These are phyloP conservation scores for Antrodiella citrinella DNA, from an alignment of 768 basidiomycete species.

Conservation along the genomic window DNA sequence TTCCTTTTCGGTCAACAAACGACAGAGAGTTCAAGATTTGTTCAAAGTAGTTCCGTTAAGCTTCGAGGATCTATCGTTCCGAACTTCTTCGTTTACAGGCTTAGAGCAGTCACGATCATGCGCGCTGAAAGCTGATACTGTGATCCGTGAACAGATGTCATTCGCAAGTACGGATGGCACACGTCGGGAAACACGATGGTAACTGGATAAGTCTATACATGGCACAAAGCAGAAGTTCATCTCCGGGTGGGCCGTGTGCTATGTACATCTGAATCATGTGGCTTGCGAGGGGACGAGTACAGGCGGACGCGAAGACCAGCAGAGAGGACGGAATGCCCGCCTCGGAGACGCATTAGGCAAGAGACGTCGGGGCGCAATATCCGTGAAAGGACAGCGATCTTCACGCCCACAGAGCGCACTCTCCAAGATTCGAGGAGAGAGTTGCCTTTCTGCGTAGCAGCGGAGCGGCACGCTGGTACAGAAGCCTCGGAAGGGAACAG, in stretches of 20 bases:
- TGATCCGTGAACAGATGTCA: background rate
- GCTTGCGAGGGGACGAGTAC: background rate
- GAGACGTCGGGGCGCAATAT: background rate
- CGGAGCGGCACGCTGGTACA: background rate
- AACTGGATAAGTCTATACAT: background rate
- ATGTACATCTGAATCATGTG: background rate
- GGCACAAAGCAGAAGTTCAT: background rate
- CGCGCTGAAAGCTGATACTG: background rate
- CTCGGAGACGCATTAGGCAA: background rate
- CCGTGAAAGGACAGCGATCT: background rate
- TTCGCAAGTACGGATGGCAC: background rate
- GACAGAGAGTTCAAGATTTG: background rate
- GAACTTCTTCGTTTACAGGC: background rate
- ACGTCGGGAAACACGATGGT: background rate
- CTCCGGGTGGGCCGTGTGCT: background rate
- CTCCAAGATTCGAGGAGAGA: background rate
- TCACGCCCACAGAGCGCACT: slow-evolving; percentile 1
- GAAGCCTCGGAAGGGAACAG: background rate
- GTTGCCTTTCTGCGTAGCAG: slow-evolving; percentile 3
- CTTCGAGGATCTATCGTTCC: background rate
- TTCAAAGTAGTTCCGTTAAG: background rate
- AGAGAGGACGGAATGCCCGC: background rate
- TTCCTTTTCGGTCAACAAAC: slow-evolving; percentile 12
- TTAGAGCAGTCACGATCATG: background rate
- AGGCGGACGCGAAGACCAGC: background rate